Evolutionary conservation across 2,329 filamentous ascomycete species (phyloP).

Genomic region (Calonectria montana): DNA sequence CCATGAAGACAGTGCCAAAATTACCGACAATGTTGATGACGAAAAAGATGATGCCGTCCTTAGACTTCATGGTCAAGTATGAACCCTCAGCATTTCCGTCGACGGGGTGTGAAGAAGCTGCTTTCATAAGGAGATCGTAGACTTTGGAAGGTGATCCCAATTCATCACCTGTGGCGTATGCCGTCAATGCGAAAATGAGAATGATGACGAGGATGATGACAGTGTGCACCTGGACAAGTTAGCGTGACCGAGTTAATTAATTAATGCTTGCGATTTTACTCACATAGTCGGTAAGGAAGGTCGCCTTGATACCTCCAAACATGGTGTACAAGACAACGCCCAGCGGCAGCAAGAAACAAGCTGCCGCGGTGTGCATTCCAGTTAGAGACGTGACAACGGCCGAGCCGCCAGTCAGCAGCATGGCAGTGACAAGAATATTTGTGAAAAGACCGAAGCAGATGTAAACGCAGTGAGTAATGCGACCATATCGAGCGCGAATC

Average conservation of each 20-base stretch:
- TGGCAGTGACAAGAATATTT: not conserved
- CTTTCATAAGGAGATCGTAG: not conserved
- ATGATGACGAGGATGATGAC: not conserved
- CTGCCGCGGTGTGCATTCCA: not conserved
- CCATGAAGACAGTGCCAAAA: constrained; percentile 85
- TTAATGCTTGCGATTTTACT: not conserved
- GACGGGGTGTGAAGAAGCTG: constrained; percentile 47
- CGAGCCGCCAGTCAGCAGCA: not conserved
- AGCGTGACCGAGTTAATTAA: not conserved
- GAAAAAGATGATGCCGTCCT: constrained; percentile 86
- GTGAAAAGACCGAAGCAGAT: not conserved
- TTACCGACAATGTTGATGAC: constrained; percentile 88
- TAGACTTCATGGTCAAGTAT: constrained; percentile 82
- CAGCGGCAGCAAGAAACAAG: not conserved
- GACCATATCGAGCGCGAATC: constrained; percentile 82
- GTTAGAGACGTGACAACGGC: not conserved
- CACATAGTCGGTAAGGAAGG: not conserved
- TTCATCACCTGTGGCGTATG: not conserved
- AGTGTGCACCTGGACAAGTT: not conserved
- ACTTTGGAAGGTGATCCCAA: not conserved
- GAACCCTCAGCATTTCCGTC: constrained; percentile 82
- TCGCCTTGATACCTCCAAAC: not conserved
- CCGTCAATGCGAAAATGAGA: not conserved
- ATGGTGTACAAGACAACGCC: not conserved
- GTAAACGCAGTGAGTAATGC: not conserved